Evolutionary conservation across 148 eudicot genomes (phyloP), one percentile per base, ranked within the genome.

Genomic region (Rhododendron molle): DNA sequence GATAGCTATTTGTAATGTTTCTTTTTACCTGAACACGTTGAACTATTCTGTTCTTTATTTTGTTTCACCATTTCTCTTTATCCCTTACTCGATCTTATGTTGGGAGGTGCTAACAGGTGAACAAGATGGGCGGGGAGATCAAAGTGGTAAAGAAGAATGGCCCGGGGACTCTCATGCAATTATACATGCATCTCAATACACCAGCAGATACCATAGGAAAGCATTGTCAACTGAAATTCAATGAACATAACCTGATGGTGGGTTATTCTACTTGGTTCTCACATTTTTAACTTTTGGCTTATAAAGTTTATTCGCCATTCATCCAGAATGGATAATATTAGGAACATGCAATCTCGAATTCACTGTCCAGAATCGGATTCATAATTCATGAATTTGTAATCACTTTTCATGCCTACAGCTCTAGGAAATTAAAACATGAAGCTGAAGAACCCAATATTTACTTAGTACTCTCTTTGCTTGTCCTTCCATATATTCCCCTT

Each of bases 101-200:
- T 44, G 23, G 49, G 23, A 47, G 74, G 1, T 36, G 7, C 83
- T 89, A 71, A 81, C 93, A 96, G 99, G 97, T 96, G 21, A 91
- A 92, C 83, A 91, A 96, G 90, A 96, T 96, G 99, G 96, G 98
- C 85, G 99, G 99, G 88, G 96, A 96, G 56, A 96, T 96, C 83
- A 94, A 92, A 90, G 98, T 96, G 69, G 90, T 94, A 38, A 91
- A 92, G 93, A 96, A 95, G 88, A 91, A 91, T 85, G 98, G 98
- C 78, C 92, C 93, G 18, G 99, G 99, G 81, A 95, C 99, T 44
- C 84, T 95, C 50, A 95, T 96, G 95, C 91, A 81, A 85, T 81
- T 96, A 47, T 88, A 87, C 84, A 89, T 96, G 89, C 88, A 90
- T 85, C 97, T 96, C 84, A 88, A 83, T 77, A 86, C 96, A 71